These are phyloP conservation scores for Pseudocercospora fuligena DNA, from an alignment of 2,329 filamentous ascomycete species.

Conservation along the genomic window DNA sequence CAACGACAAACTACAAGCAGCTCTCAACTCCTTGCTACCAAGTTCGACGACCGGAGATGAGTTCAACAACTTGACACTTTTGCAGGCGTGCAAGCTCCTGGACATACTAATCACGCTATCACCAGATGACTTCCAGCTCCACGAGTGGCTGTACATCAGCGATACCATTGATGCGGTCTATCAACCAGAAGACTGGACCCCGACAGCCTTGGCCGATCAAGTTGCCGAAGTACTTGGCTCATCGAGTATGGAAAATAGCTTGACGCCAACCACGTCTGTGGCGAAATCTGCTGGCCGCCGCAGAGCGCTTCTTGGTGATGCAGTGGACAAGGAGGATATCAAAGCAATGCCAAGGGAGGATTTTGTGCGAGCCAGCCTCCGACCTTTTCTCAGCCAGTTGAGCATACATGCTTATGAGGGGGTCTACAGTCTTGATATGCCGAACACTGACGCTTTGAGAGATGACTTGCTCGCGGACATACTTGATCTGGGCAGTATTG, in stretches of 20 bases:
- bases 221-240: conserved; percentile 74
- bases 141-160: conserved; percentile 96
- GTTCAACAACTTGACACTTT: conserved; percentile 75
- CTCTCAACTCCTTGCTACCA: conserved; percentile 74
- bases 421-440: conserved; percentile 79
- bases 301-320: conserved; percentile 51
- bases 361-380: conserved; percentile 75
- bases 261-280: neutral
- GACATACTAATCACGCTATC: conserved; percentile 84
- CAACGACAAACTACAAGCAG: conserved; percentile 81
- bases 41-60: conserved; percentile 70
- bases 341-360: conserved; percentile 61
- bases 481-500: conserved; percentile 56
- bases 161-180: conserved; percentile 97
- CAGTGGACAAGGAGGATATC: conserved; percentile 60
- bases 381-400: conserved; percentile 87
- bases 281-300: conserved; percentile 17
- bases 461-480: conserved; percentile 38
- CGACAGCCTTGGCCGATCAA: conserved; percentile 81
- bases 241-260: conserved; percentile 38
- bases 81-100: conserved; percentile 93
- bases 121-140: conserved; percentile 96
- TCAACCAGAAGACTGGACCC: conserved; percentile 69
- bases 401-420: conserved; percentile 94
- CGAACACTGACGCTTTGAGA: conserved; percentile 68